Conservation (phyloP, 164 flowering plant species). For the Houttuynia cordata region DNA sequence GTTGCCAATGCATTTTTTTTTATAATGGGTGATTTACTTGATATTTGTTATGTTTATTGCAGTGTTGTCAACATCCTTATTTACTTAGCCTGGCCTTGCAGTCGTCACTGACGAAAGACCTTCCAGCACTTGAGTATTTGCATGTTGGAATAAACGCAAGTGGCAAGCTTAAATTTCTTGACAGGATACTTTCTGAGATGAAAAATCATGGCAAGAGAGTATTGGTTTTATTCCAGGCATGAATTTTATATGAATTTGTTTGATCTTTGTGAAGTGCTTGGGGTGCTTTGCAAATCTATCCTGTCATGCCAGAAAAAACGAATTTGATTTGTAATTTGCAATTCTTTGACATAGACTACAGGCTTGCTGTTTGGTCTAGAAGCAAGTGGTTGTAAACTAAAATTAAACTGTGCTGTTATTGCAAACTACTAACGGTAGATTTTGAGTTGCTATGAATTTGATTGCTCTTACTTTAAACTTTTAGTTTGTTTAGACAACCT, state of each 20-base stretch:
- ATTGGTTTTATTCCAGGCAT: slow-evolving; percentile 74
- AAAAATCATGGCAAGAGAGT: slow-evolving; percentile 38
- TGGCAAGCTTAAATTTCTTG: slow-evolving; percentile 78
- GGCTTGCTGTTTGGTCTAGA: no score
- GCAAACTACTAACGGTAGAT: no score
- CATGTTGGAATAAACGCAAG: slow-evolving; percentile 77
- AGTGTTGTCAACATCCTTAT: slow-evolving; percentile 95
- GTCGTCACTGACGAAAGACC: slow-evolving; percentile 25
- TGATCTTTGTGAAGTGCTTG: not conserved
- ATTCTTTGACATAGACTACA: no score
- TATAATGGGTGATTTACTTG: not conserved
- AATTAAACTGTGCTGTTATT: no score
- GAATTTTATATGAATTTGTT: not conserved
- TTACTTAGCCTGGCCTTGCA: slow-evolving; percentile 42
- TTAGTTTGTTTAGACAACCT: no score
- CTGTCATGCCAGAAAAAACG: not conserved
- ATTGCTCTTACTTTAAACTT: no score
- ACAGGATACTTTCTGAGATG: slow-evolving; percentile 46
- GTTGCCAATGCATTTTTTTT: not conserved
- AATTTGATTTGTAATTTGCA: no score
- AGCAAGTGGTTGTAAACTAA: no score
- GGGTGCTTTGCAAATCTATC: not conserved
- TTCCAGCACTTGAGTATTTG: slow-evolving; percentile 29
- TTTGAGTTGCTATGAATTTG: no score
- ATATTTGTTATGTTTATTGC: slow-evolving; percentile 11